Percentiles rank a stretch among this genome's conserved stretches.
Evolutionary conservation across 345 rosid species (phyloP).

Genomic region (Rhodamnia rubescens): DNA sequence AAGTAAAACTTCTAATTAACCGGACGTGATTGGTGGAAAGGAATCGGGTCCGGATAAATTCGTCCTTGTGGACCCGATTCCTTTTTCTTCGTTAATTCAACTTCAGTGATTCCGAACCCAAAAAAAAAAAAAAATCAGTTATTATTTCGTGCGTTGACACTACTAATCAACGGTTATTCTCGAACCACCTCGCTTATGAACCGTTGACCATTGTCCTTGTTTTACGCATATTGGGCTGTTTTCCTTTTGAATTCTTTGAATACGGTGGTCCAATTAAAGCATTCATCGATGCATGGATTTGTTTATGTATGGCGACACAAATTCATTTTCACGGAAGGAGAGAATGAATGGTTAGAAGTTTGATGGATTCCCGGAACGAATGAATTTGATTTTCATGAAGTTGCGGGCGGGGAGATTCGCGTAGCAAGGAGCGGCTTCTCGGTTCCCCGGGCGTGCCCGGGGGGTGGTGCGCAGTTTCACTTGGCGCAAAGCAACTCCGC

Average conservation of each 20-base stretch:
- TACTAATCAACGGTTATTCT: neutral
- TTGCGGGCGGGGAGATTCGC: slow-evolving; percentile 2
- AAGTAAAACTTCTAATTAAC: too few species aligned
- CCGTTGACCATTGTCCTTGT: neutral
- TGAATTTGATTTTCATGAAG: neutral
- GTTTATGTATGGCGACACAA: neutral
- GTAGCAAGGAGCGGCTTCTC: slow-evolving; percentile 9
- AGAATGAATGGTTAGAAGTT: neutral
- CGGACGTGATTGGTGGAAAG: too few species aligned
- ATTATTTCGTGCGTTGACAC: too few species aligned
- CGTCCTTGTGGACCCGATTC: too few species aligned
- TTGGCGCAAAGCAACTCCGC: slow-evolving; percentile 9
- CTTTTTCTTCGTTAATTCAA: neutral
- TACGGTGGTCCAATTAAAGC: rapidly evolving
- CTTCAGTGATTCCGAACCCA: neutral
- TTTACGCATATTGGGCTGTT: too few species aligned
- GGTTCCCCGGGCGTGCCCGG: slow-evolving; percentile 12
- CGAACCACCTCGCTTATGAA: neutral
- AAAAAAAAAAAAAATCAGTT: too few species aligned
- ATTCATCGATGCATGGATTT: neutral
- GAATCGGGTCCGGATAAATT: too few species aligned
- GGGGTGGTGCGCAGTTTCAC: slow-evolving; percentile 12
- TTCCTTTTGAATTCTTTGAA: neutral
- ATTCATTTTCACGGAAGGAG: too few species aligned
- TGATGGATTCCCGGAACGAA: neutral